A percentile compares a stretch with the other conserved stretches of the same genome.
phyloP scores from a whole-genome alignment of 768 basidiomycete species.

The Rhizopogon sp. region DNA sequence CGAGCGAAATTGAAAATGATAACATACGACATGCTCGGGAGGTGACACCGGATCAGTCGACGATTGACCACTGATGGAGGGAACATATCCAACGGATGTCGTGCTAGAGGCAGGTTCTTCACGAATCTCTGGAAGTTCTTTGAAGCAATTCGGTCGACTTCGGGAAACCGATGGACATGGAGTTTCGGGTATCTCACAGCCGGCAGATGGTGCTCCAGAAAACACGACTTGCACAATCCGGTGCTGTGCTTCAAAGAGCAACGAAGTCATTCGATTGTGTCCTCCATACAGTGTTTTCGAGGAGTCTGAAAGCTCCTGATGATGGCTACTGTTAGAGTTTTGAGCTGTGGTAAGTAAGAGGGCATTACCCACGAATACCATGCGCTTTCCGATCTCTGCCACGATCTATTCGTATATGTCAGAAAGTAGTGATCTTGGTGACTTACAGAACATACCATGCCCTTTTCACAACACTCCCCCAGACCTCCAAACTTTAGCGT shows the following conservation, averaged over 20 bases:
- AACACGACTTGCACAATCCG: neutral
- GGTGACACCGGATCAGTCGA: neutral
- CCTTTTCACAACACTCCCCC: constrained; percentile 80
- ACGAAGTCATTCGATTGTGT: neutral
- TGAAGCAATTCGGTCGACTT: neutral
- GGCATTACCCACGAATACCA: constrained; percentile 31
- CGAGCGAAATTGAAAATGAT: neutral
- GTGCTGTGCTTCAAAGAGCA: neutral
- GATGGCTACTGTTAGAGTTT: neutral
- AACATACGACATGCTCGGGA: neutral
- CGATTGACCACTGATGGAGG: neutral
- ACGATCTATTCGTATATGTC: constrained; percentile 31
- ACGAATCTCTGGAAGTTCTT: constrained; percentile 1
- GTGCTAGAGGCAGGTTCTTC: neutral
- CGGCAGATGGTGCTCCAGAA: neutral
- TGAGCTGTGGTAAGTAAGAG: neutral
- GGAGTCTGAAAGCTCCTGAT: neutral
- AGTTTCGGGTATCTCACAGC: neutral
- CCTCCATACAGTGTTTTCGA: neutral
- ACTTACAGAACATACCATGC: constrained; percentile 35
- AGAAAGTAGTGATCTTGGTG: neutral
- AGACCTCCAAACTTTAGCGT: constrained; percentile 85
- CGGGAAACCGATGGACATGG: neutral
- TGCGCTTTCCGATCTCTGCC: constrained; percentile 43
- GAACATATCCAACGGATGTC: neutral